Evolutionary conservation across 176 grass and related monocot genomes (phyloP).

Genomic region (Tillandsia leiboldiana): DNA sequence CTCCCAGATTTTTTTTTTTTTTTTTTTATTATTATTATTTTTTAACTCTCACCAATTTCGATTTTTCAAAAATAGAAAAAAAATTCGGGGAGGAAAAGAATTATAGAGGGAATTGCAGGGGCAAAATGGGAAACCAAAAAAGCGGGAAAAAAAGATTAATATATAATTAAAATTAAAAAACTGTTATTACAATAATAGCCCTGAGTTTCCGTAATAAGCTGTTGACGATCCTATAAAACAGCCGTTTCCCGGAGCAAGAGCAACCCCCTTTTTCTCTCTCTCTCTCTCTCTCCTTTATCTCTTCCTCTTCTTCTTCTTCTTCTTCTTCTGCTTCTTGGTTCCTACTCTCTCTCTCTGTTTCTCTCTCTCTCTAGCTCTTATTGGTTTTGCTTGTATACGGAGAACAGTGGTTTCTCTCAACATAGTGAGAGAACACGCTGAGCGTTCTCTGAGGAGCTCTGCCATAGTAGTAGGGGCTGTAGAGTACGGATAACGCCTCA

Average conservation of each 20-base stretch:
- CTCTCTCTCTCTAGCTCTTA: slow-evolving; percentile 1
- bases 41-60: not conserved
- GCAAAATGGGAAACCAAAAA: not conserved
- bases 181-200: not conserved
- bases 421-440: too few relatives aligned
- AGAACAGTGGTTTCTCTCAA: not conserved
- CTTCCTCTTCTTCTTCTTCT: not conserved
- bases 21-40: too few relatives aligned
- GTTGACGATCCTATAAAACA: slow-evolving; percentile 48
- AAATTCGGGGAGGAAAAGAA: not conserved
- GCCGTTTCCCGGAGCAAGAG: slow-evolving; percentile 7
- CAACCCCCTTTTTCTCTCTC: slow-evolving; percentile 5
- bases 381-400: not conserved
- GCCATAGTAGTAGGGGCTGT: slow-evolving; percentile 4
- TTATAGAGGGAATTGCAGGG: not conserved
- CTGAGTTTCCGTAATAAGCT: slow-evolving; percentile 30
- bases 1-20: too few relatives aligned
- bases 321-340: not conserved
- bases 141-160: not conserved
- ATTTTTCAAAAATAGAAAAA: not conserved
- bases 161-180: slow-evolving; percentile 12
- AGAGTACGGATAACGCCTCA: not conserved
- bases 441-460: slow-evolving; percentile 2
- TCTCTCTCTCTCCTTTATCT: not conserved
- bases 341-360: slow-evolving; percentile 3